Percentiles rank a stretch among this genome's conserved stretches.
phyloP scores from a whole-genome alignment of 345 rosid genomes.

The Microcos paniculata region DNA sequence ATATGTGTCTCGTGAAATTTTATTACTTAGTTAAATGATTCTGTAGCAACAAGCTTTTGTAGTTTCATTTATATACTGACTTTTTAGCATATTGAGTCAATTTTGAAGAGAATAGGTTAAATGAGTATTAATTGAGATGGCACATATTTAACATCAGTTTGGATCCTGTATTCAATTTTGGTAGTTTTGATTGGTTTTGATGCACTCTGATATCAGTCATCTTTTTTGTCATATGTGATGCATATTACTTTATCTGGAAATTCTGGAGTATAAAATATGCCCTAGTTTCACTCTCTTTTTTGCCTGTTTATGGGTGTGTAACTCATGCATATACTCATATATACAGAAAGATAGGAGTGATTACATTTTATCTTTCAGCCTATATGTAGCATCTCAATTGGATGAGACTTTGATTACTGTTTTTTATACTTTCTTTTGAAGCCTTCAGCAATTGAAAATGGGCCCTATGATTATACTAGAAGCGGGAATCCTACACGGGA shows the following conservation, averaged over 20 bases:
- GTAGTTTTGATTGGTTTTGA: not conserved
- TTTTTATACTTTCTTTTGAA: conserved; percentile 30
- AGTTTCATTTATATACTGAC: not conserved
- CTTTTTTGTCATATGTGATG: not conserved
- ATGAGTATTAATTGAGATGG: not conserved
- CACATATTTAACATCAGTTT: not conserved
- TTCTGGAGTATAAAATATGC: not conserved
- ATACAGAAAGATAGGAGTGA: not conserved
- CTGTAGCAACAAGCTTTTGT: not conserved
- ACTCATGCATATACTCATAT: not conserved
- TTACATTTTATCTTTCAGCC: not conserved
- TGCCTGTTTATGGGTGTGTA: not conserved
- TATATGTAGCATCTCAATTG: not conserved
- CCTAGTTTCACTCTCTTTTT: not conserved
- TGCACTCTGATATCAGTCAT: not conserved
- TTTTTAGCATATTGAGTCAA: not conserved
- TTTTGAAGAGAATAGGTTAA: not conserved
- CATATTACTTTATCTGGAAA: not conserved
- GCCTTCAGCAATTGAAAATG: conserved; percentile 79
- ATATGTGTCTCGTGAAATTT: no score
- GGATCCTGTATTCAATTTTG: not conserved
- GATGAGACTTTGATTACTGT: not conserved
- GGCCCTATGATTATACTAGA: conserved; percentile 93
- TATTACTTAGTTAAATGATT: not conserved
- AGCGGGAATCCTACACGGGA: conserved; percentile 96